Conservation (phyloP, 257 asterid species). For the Eustoma russellianum region DNA sequence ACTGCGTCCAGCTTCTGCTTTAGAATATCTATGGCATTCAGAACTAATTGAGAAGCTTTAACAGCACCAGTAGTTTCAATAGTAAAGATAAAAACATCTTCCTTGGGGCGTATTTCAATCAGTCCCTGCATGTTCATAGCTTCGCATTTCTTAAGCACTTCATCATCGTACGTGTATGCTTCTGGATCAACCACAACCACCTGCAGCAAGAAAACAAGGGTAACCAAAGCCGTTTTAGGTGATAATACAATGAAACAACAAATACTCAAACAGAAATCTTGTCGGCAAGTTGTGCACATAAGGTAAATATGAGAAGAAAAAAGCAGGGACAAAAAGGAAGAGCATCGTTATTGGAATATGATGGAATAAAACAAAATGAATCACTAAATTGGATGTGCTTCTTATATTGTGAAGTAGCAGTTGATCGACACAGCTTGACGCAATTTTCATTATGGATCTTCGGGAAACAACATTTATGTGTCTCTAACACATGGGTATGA, state of each 20-base stretch:
- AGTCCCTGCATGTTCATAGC: conserved; percentile 78
- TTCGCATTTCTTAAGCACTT: conserved; percentile 89
- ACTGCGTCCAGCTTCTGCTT: conserved; percentile 94
- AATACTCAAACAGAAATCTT: neutral
- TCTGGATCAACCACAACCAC: conserved; percentile 68
- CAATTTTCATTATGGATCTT: too few relatives aligned
- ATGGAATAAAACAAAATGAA: too few relatives aligned
- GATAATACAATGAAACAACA: neutral
- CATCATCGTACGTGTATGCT: conserved; percentile 89
- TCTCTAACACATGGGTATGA: too few relatives aligned
- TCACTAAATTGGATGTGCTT: too few relatives aligned
- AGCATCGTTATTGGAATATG: too few relatives aligned
- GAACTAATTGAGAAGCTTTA: conserved; percentile 77
- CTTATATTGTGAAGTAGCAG: too few relatives aligned
- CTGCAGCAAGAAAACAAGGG: conserved; percentile 25
- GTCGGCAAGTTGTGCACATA: too few relatives aligned
- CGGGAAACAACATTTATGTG: too few relatives aligned
- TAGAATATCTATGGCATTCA: conserved; percentile 79
- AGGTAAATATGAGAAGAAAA: too few relatives aligned
- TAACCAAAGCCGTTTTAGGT: neutral
- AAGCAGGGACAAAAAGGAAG: too few relatives aligned
- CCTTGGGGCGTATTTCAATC: conserved; percentile 75
- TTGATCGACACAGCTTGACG: too few relatives aligned
- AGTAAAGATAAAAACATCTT: conserved; percentile 85
- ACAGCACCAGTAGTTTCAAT: conserved; percentile 91